phyloP scores from a whole-genome alignment of 1,139 yeast species.

The Zygosaccharomyces pseudobailii region DNA sequence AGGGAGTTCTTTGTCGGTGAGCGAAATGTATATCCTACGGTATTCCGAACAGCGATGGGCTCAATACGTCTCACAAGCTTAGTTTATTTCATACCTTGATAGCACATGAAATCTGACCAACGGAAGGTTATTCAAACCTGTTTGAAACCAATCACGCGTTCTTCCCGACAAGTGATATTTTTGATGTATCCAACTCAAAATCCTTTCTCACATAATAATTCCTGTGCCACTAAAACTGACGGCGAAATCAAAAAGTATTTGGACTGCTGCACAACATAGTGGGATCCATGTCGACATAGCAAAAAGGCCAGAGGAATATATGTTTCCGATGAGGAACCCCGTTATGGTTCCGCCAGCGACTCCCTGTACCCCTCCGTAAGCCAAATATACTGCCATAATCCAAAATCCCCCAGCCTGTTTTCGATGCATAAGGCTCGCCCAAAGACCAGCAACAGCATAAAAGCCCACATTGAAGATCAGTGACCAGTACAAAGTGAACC shows the following conservation, averaged over 20 bases:
- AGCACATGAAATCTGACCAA: too few species aligned
- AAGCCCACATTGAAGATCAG: slow-evolving; percentile 60
- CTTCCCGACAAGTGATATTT: too few species aligned
- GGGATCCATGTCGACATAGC: slow-evolving; percentile 96
- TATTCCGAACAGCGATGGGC: too few species aligned
- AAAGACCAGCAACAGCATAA: slow-evolving; percentile 59
- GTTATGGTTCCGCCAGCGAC: slow-evolving; percentile 66
- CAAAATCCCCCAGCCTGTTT: slow-evolving; percentile 39
- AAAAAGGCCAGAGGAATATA: slow-evolving; percentile 71
- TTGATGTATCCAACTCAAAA: neutral
- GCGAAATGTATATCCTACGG: too few species aligned
- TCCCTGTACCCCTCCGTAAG: slow-evolving; percentile 60
- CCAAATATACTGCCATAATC: slow-evolving; percentile 44
- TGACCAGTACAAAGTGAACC: slow-evolving; percentile 78
- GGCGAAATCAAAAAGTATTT: slow-evolving; percentile 59
- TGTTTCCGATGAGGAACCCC: slow-evolving; percentile 63
- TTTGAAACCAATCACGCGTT: too few species aligned
- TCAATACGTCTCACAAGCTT: too few species aligned
- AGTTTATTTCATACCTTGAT: too few species aligned
- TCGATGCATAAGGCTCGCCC: slow-evolving; percentile 54
- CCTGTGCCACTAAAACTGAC: slow-evolving; percentile 57
- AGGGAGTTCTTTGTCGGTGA: too few species aligned
- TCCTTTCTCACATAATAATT: slow-evolving; percentile 34
- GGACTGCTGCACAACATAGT: slow-evolving; percentile 68
- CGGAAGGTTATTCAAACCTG: too few species aligned